Base-by-base conservation (phyloP, 306 rosid species). In the Quercus aquifolioides region DNA sequence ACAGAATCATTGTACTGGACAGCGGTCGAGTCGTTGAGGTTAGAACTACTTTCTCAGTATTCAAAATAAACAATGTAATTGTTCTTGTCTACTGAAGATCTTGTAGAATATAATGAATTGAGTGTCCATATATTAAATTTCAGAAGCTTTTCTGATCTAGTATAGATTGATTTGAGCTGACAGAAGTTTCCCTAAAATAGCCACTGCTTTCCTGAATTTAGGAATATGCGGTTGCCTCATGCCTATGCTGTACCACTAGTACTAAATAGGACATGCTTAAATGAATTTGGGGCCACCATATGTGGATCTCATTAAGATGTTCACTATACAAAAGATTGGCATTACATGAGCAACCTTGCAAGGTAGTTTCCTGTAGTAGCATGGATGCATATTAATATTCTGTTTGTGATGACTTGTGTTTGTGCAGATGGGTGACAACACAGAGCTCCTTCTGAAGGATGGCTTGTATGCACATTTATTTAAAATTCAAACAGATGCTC, bases 1-100 rank as follows among this genome's bases (percentile, higher is more conserved):
- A 87, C 74, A 84, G 83, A 78, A 84, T 84, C 55, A 14, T 87
- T 30, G 88, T 87, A n/a, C 79, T 87, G 88, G 84, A 87, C 28
- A 30, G 75, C 5, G 90, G 90, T 35, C 84, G 80, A 69, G 77
- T 86, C 6, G 58, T 69, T 60, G 86, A 87, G 90, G 90, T 87
- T 59, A 81, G 85, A 9, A 7, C 20, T 68, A 35, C 13, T 15
- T 3, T 38, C 25, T 33, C 46, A 55, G 52, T 19, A 9, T 38
- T 41, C 28, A 69, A 78, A 26, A 28, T 69, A 59, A 49, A 67
- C 72, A 9, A 8, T 19, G 51, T 35, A 4, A 35, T 33, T 67
- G 52, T 13, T 23, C 35, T 67, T 67, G 14, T 19, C 17, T 33
- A 67, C 46, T 5, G 23, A 9, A 33, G 26, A 67, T 67, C 28